Conservation (phyloP, 768 basidiomycete species). For the Pisolithus marmoratus region DNA sequence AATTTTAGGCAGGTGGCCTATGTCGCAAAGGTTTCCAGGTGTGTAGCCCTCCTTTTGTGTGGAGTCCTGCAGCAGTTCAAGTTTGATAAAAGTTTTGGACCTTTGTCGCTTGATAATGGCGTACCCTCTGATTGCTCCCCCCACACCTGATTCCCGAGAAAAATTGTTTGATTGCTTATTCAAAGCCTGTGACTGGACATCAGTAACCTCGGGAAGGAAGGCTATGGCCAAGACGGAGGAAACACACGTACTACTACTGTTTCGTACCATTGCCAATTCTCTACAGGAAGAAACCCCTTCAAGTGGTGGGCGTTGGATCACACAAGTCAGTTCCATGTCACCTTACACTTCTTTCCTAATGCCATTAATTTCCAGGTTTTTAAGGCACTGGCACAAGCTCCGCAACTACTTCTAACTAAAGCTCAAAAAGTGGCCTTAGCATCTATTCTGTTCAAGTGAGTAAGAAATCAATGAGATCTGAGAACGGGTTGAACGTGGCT, state of each 20-base stretch:
- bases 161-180: conserved; percentile 59
- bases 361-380: conserved; percentile 43
- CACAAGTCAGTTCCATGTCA: conserved; percentile 34
- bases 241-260: conserved; percentile 75
- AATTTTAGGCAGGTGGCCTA: conserved; percentile 71
- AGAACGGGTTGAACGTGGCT: conserved; percentile 1
- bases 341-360: conserved; percentile 6
- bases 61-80: not conserved
- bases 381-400: conserved; percentile 42
- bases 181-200: conserved; percentile 59
- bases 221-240: conserved; percentile 68
- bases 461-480: conserved; percentile 7
- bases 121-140: conserved; percentile 51
- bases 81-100: conserved; percentile 63
- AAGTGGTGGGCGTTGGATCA: conserved; percentile 45
- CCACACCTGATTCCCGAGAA: conserved; percentile 37
- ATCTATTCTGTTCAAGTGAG: conserved; percentile 87
- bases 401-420: conserved; percentile 57
- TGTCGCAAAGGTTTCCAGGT: conserved; percentile 69
- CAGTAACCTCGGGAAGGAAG: conserved; percentile 40
- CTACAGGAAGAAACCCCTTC: conserved; percentile 52
- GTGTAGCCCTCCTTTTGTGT: conserved; percentile 9
- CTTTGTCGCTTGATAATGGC: conserved; percentile 71
- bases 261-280: conserved; percentile 76
- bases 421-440: conserved; percentile 70